Evolutionary conservation across 176 grass and related monocot species (phyloP).

Genomic region (Eragrostis nindensis): DNA sequence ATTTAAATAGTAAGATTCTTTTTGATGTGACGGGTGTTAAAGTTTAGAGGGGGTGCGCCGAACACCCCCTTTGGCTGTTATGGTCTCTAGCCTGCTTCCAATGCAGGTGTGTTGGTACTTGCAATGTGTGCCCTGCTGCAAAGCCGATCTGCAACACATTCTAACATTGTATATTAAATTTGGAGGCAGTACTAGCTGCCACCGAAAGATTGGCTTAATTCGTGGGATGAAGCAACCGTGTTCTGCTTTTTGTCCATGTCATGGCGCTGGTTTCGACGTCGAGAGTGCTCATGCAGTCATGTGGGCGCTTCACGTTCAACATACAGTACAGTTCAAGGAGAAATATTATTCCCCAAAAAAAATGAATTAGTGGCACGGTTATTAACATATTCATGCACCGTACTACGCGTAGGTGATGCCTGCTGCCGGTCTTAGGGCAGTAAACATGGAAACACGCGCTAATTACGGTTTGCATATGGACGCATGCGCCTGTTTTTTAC

Average conservation of each 20-base stretch:
- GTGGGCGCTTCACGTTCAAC: neutral
- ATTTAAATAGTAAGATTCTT: no score
- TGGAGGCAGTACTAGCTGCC: neutral
- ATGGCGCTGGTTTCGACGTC: conserved; percentile 1
- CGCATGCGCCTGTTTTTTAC: conserved; percentile 24
- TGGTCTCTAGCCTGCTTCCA: conserved; percentile 30
- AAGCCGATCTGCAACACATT: conserved; percentile 5
- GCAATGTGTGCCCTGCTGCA: conserved; percentile 27
- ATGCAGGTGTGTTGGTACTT: conserved; percentile 42
- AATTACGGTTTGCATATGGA: conserved; percentile 46
- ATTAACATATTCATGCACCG: neutral
- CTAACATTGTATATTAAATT: conserved; percentile 39
- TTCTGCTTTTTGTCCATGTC: conserved; percentile 28
- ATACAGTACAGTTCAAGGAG: no score
- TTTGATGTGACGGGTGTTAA: no score
- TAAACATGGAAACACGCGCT: conserved; percentile 13
- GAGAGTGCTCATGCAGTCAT: conserved; percentile 10
- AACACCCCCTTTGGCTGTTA: no score
- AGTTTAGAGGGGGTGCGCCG: no score
- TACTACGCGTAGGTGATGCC: neutral
- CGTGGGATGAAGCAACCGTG: conserved; percentile 10
- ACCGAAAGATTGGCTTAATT: conserved; percentile 26
- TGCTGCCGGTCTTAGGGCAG: neutral
- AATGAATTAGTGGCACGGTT: neutral
- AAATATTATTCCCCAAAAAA: neutral